Percentiles rank a stretch among this genome's conserved stretches.
phyloP scores from a whole-genome alignment of 2,329 filamentous ascomycete species.

The Trichophaea hybrida region DNA sequence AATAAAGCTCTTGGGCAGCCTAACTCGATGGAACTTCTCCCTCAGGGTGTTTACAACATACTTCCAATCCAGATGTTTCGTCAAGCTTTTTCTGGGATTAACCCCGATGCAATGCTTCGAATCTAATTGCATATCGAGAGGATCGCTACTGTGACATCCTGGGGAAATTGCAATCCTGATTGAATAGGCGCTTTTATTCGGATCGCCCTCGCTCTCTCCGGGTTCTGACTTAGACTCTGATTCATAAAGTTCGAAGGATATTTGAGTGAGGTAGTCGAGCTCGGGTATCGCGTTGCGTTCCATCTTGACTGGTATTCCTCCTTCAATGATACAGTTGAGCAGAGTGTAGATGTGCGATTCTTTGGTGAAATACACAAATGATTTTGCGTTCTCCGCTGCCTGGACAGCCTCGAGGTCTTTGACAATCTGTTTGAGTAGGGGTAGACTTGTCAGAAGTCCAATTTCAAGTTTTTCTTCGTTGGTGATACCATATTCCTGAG shows the following conservation, averaged over 20 bases:
- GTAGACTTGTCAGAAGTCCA: slow-evolving; percentile 81
- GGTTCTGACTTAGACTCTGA: slow-evolving; percentile 53
- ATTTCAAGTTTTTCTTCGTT: slow-evolving; percentile 98
- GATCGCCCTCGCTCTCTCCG: slow-evolving; percentile 38
- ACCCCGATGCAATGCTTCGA: slow-evolving; percentile 93
- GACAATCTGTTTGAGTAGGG: slow-evolving; percentile 89
- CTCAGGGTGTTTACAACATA: slow-evolving; percentile 89
- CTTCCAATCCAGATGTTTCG: slow-evolving; percentile 87
- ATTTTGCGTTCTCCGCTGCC: slow-evolving; percentile 82
- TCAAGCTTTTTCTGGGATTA: slow-evolving; percentile 77
- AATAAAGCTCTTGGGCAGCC: slow-evolving; percentile 51
- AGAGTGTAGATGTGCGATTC: slow-evolving; percentile 98
- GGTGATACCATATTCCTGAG: slow-evolving; percentile 93
- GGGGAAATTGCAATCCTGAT: slow-evolving; percentile 94
- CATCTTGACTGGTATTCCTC: slow-evolving; percentile 93
- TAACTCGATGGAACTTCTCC: slow-evolving; percentile 54
- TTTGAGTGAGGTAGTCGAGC: slow-evolving; percentile 92
- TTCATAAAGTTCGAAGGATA: slow-evolving; percentile 96
- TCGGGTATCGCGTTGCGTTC: slow-evolving; percentile 89
- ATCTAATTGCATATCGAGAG: slow-evolving; percentile 88
- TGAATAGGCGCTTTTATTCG: slow-evolving; percentile 74
- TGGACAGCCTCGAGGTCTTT: slow-evolving; percentile 95
- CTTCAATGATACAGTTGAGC: slow-evolving; percentile 93
- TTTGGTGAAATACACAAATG: slow-evolving; percentile 98
- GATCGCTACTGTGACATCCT: slow-evolving; percentile 91